A percentile compares a stretch with the other conserved stretches of the same genome.
These are phyloP conservation scores for Sungouiozyma intestinalis DNA, from an alignment of 805 yeast genomes.

Conservation along the genomic window DNA sequence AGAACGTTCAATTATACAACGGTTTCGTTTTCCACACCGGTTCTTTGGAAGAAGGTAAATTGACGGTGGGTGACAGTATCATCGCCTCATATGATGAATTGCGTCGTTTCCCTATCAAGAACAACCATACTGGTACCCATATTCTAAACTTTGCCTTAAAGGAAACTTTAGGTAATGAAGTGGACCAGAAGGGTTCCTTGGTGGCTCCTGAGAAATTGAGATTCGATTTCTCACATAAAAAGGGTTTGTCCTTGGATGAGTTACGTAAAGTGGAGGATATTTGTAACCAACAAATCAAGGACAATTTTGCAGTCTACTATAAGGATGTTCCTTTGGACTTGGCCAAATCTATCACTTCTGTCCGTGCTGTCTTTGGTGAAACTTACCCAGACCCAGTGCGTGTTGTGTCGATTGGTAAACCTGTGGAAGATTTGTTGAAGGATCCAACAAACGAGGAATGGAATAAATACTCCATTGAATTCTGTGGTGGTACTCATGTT, in stretches of 20 bases:
- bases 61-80: conserved; percentile 57
- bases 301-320: conserved; percentile 63
- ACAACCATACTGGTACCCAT: conserved; percentile 98
- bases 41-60: conserved; percentile 59
- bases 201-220: conserved; percentile 93
- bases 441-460: conserved; percentile 68
- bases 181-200: conserved; percentile 93
- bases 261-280: conserved; percentile 66
- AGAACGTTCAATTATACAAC: conserved; percentile 83
- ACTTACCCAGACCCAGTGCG: conserved; percentile 98
- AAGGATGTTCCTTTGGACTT: conserved; percentile 66
- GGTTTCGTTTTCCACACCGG: conserved; percentile 98
- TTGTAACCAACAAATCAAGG: conserved; percentile 59
- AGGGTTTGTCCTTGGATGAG: conserved; percentile 65
- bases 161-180: conserved; percentile 73
- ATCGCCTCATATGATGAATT: conserved; percentile 85
- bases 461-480: conserved; percentile 75
- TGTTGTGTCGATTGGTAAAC: conserved; percentile 89
- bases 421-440: conserved; percentile 69
- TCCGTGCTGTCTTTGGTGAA: conserved; percentile 98
- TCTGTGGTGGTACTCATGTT: conserved; percentile 99
- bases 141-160: conserved; percentile 82
- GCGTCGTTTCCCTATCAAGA: conserved; percentile 93
- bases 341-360: conserved; percentile 71
- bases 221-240: conserved; percentile 92